phyloP scores from a whole-genome alignment of 1,139 yeast genomes.

The Tardiomyces blankii region DNA sequence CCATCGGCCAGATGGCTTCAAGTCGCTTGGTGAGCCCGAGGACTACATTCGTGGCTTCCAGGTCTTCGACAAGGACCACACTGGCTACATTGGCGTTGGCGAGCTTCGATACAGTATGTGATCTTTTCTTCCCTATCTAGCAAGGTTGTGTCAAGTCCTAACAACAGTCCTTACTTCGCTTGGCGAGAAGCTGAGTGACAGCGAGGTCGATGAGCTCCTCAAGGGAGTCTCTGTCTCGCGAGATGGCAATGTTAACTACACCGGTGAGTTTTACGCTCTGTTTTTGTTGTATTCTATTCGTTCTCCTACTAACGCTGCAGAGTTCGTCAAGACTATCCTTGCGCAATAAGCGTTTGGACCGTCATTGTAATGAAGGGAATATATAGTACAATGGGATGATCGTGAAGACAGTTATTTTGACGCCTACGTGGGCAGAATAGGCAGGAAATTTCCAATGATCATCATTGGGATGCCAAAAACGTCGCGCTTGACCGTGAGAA shows the following conservation, averaged over 20 bases:
- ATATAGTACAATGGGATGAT: background rate
- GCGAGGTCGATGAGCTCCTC: slow-evolving; percentile 89
- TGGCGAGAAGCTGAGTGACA: slow-evolving; percentile 83
- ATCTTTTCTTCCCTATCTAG: slow-evolving; percentile 5
- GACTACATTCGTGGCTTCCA: slow-evolving; percentile 97
- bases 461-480: slow-evolving; percentile 91
- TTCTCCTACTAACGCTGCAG: slow-evolving; percentile 7
- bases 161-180: slow-evolving; percentile 58
- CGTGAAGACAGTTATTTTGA: background rate
- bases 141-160: slow-evolving; percentile 5
- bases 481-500: slow-evolving; percentile 87
- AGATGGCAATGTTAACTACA: slow-evolving; percentile 93
- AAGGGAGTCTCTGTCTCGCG: slow-evolving; percentile 91
- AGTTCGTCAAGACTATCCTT: slow-evolving; percentile 85
- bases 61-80: slow-evolving; percentile 90
- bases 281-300: too few relatives aligned
- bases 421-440: slow-evolving; percentile 30
- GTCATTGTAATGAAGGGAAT: slow-evolving; percentile 1
- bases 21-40: slow-evolving; percentile 86
- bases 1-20: slow-evolving; percentile 83
- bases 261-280: slow-evolving; percentile 30
- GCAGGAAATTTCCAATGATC: slow-evolving; percentile 88
- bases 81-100: slow-evolving; percentile 94
- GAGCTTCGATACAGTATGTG: slow-evolving; percentile 63
- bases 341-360: slow-evolving; percentile 46